phyloP scores from a whole-genome alignment of 805 yeast genomes.

The Teunomyces funiuensis region DNA sequence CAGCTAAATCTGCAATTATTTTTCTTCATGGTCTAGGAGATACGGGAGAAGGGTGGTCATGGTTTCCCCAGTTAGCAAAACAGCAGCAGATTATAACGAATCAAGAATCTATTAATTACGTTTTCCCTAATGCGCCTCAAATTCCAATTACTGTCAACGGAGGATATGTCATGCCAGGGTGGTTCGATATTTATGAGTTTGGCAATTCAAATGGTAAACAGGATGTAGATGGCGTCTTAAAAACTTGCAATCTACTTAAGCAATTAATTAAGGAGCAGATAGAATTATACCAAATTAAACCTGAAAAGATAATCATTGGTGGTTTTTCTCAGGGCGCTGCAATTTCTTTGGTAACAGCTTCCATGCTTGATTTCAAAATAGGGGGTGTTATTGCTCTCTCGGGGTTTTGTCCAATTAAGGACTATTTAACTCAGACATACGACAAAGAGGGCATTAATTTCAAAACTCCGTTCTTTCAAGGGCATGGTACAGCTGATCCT shows the following conservation, averaged over 20 bases:
- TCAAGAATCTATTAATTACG: constrained; percentile 54
- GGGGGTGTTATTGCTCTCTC: constrained; percentile 80
- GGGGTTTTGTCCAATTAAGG: constrained; percentile 59
- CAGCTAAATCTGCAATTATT: constrained; percentile 57
- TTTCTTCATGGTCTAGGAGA: constrained; percentile 92
- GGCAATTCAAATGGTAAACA: constrained; percentile 47
- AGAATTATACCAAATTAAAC: constrained; percentile 48
- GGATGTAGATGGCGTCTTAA: constrained; percentile 56
- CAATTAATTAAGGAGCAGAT: constrained; percentile 52
- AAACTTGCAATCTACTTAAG: constrained; percentile 47
- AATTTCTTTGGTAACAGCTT: constrained; percentile 60
- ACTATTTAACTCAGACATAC: constrained; percentile 13
- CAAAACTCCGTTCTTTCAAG: constrained; percentile 78
- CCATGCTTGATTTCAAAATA: constrained; percentile 55
- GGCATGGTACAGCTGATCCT: constrained; percentile 83
- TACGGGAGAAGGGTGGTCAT: constrained; percentile 85
- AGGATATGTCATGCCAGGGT: constrained; percentile 70
- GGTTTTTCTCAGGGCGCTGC: constrained; percentile 97
- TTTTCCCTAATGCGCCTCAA: constrained; percentile 89
- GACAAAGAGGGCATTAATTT: constrained; percentile 42
- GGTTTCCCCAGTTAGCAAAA: constrained; percentile 65
- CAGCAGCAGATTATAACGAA: constrained; percentile 44
- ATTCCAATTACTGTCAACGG: constrained; percentile 67
- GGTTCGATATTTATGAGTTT: constrained; percentile 77
- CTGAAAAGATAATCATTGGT: constrained; percentile 78